These are phyloP conservation scores for Phytopythium oedochilum DNA, from an alignment of 352 stramenopile genomes.

Conservation along the genomic window DNA sequence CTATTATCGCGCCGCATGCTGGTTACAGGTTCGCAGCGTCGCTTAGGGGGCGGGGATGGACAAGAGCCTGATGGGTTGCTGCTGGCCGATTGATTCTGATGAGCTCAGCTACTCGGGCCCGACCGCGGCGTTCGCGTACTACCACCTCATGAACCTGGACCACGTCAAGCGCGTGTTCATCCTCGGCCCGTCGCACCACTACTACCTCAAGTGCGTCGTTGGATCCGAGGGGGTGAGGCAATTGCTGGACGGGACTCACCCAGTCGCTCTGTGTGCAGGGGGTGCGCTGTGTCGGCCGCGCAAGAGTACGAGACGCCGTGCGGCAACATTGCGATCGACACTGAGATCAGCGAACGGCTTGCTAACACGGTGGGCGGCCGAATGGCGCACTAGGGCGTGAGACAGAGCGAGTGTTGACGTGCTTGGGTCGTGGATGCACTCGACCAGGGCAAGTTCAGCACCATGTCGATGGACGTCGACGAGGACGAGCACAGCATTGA, in stretches of 20 bases:
- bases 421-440: background rate
- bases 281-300: constrained; percentile 82
- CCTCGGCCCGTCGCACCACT: constrained; percentile 95
- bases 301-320: constrained; percentile 92
- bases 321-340: constrained; percentile 90
- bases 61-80: no score
- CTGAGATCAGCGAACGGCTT: constrained; percentile 87
- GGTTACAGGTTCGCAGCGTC: constrained; percentile 52
- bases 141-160: constrained; percentile 74
- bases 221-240: background rate
- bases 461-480: constrained; percentile 85
- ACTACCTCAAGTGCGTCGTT: constrained; percentile 86
- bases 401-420: no score
- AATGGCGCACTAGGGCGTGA: no score
- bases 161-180: constrained; percentile 86
- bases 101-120: constrained; percentile 88
- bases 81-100: no score
- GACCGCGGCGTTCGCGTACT: constrained; percentile 93
- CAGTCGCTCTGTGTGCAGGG: constrained; percentile 21
- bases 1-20: constrained; percentile 86
- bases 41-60: no score
- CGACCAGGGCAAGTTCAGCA: constrained; percentile 60
- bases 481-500: constrained; percentile 97
- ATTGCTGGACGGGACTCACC: background rate
- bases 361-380: constrained; percentile 52